phyloP scores from a whole-genome alignment of 2,329 filamentous ascomycete genomes.

The Colletotrichum sidae region DNA sequence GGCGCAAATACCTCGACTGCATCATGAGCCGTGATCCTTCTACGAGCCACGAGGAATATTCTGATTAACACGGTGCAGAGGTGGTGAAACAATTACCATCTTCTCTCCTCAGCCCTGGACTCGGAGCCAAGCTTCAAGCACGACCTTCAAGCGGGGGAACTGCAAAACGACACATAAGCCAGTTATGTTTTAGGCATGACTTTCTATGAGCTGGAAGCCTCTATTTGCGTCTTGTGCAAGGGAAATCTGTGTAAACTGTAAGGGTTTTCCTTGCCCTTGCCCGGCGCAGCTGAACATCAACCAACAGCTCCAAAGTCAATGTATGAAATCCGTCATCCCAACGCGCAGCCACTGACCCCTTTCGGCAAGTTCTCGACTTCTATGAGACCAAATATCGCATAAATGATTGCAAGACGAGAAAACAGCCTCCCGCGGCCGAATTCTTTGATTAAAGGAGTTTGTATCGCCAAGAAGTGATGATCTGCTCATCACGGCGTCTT shows the following conservation, averaged over 20 bases:
- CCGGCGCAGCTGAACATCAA: slow-evolving; percentile 7
- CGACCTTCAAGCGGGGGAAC: too few species aligned
- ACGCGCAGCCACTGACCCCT: not conserved
- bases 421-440: not conserved
- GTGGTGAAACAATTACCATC: too few species aligned
- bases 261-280: not conserved
- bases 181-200: too few species aligned
- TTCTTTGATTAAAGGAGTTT: slow-evolving; percentile 16
- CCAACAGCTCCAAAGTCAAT: slow-evolving; percentile 1
- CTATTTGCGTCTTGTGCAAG: not conserved
- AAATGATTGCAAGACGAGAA: slow-evolving; percentile 17
- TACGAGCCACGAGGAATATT: not conserved
- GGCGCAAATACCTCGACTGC: not conserved
- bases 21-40: slow-evolving; percentile 1
- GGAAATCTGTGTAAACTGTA: not conserved
- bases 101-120: not conserved
- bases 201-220: too few species aligned
- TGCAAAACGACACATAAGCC: too few species aligned
- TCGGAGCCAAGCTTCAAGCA: not conserved
- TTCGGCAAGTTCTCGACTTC: not conserved
- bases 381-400: slow-evolving; percentile 6
- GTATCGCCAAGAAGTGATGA: not conserved
- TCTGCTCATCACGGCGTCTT: not conserved
- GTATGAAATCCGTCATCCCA: slow-evolving; percentile 19
- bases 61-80: too few species aligned